Conservation (phyloP, 257 asterid species). For the Cynanchum wilfordii region DNA sequence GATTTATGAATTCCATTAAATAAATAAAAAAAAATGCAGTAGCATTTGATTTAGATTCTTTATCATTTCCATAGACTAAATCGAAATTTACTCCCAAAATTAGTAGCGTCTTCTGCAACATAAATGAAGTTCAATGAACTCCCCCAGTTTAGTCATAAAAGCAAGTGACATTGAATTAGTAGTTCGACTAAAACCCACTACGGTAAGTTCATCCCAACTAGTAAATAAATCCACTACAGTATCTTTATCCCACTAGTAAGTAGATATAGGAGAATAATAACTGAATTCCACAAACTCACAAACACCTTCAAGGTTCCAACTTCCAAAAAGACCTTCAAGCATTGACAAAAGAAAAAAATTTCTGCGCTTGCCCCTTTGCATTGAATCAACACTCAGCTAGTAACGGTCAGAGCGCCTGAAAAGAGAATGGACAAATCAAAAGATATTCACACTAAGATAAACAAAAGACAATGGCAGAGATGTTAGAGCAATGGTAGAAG, state of each 20-base stretch:
- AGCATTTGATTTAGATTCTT: too few species aligned
- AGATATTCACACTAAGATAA: neutral
- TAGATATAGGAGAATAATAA: neutral
- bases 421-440: neutral
- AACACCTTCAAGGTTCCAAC: conserved; percentile 1
- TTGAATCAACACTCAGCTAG: conserved; percentile 28
- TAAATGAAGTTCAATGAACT: neutral
- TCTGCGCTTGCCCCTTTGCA: conserved; percentile 14
- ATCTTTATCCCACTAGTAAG: neutral
- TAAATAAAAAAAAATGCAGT: too few species aligned
- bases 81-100: neutral
- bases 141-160: neutral
- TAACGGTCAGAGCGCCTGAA: conserved; percentile 58
- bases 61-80: neutral
- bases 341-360: conserved; percentile 4
- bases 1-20: too few species aligned
- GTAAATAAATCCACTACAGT: too few species aligned
- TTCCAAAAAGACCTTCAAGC: conserved; percentile 18
- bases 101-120: neutral
- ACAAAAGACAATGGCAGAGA: neutral
- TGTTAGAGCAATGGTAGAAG: neutral
- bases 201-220: too few species aligned
- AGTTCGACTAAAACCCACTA: neutral
- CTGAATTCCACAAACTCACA: neutral
- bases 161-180: neutral